Conservation (phyloP, 306 rosid species). For the Phaseolus lunatus region DNA sequence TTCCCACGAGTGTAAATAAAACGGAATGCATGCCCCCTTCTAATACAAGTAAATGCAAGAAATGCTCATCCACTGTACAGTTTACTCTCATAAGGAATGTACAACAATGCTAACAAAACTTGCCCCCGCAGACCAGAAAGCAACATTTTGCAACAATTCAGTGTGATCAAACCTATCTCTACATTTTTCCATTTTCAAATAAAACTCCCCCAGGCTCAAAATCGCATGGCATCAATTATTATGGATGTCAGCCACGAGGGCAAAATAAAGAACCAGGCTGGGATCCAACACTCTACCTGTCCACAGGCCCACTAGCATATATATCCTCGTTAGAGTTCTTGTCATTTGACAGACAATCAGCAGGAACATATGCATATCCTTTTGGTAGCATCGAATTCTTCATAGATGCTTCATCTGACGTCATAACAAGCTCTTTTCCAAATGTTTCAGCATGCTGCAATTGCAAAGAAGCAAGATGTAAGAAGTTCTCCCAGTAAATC, state of each 20-base stretch:
- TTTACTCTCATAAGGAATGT: constrained; percentile 68
- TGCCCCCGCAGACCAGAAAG: constrained; percentile 47
- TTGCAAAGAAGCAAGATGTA: constrained; percentile 44
- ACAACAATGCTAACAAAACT: constrained; percentile 69
- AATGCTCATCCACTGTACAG: constrained; percentile 81
- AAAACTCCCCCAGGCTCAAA: constrained; percentile 40
- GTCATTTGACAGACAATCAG: constrained; percentile 82
- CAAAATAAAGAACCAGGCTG: constrained; percentile 42
- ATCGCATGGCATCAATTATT: constrained; percentile 40
- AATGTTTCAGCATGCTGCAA: constrained; percentile 80
- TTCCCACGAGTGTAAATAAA: constrained; percentile 35
- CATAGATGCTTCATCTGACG: constrained; percentile 97
- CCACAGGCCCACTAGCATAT: constrained; percentile 60
- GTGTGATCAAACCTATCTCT: constrained; percentile 48
- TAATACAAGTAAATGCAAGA: constrained; percentile 58
- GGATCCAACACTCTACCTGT: constrained; percentile 56
- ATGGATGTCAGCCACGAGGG: constrained; percentile 48
- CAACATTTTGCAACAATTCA: constrained; percentile 43
- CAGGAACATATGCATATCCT: constrained; percentile 97
- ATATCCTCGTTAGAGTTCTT: constrained; percentile 75
- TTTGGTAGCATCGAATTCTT: constrained; percentile 89
- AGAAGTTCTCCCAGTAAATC: constrained; percentile 20
- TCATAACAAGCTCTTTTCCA: constrained; percentile 94
- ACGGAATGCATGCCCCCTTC: constrained; percentile 57
- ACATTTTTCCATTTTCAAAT: constrained; percentile 38